Evolutionary conservation across 495 filamentous ascomycete genomes (phyloP).

Genomic region (Lineolata rhizophorae): DNA sequence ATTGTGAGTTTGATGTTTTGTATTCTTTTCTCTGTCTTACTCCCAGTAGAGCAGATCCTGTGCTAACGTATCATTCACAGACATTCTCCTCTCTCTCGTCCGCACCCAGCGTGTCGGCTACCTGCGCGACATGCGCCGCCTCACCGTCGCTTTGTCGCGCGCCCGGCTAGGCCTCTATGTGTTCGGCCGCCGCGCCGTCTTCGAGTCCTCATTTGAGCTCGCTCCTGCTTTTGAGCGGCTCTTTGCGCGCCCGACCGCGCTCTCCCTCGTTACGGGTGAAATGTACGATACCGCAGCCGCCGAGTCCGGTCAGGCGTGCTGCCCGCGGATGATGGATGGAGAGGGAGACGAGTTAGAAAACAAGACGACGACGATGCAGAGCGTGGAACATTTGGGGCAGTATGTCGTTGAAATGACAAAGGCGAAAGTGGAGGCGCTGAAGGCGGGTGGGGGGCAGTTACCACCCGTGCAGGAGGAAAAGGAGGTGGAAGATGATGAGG

Average conservation of each 20-base stretch:
- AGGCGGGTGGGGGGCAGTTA: no score
- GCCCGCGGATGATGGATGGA: constrained; percentile 28
- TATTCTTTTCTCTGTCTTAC: no score
- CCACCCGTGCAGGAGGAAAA: no score
- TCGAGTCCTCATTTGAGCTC: constrained; percentile 74
- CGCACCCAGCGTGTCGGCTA: constrained; percentile 83
- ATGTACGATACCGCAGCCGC: constrained; percentile 57
- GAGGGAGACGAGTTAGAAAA: constrained; percentile 20
- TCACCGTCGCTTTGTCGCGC: constrained; percentile 91
- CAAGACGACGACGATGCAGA: constrained; percentile 49
- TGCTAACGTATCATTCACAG: constrained; percentile 24
- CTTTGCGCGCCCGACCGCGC: constrained; percentile 46
- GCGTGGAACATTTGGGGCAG: constrained; percentile 84
- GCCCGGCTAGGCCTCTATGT: constrained; percentile 85
- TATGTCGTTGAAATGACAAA: constrained; percentile 95
- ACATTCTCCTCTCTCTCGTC: constrained; percentile 80
- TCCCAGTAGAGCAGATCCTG: no score
- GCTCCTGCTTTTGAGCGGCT: constrained; percentile 62
- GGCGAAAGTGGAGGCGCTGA: constrained; percentile 50
- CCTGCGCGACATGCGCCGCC: constrained; percentile 74
- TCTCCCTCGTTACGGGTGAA: constrained; percentile 64
- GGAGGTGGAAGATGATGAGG: no score
- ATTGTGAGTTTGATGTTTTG: constrained; percentile 44
- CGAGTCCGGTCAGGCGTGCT: no score
- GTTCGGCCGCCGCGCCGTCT: constrained; percentile 73